phyloP scores from a whole-genome alignment of 352 stramenopile species.

The Thraustochytrium striatum region DNA sequence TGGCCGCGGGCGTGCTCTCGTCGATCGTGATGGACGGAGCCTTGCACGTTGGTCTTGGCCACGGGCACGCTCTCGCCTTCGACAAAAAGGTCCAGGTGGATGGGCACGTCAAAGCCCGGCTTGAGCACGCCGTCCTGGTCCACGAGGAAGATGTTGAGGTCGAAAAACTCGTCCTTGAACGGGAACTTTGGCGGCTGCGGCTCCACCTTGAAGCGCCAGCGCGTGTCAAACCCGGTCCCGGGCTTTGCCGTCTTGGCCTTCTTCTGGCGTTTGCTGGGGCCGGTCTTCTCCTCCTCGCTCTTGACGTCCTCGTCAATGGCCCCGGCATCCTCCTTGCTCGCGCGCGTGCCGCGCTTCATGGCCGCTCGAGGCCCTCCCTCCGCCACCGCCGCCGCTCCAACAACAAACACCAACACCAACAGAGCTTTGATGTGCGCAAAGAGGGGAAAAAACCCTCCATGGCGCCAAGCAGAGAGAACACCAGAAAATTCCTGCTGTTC shows the following conservation, averaged over 20 bases:
- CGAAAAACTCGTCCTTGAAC: slow-evolving; percentile 74
- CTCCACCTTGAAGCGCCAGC: slow-evolving; percentile 69
- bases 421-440: too few species aligned
- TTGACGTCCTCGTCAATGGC: too few species aligned
- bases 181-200: slow-evolving; percentile 73
- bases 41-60: slow-evolving; percentile 66
- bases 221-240: slow-evolving; percentile 35
- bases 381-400: too few species aligned
- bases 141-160: slow-evolving; percentile 78
- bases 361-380: too few species aligned
- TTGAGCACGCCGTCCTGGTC: slow-evolving; percentile 71
- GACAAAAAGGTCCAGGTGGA: slow-evolving; percentile 73
- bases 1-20: slow-evolving; percentile 67
- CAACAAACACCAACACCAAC: too few species aligned
- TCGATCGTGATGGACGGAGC: slow-evolving; percentile 60
- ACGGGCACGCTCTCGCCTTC: slow-evolving; percentile 74
- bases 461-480: too few species aligned
- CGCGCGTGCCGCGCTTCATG: too few species aligned
- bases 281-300: neutral
- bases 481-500: too few species aligned
- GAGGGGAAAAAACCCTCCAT: too few species aligned
- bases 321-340: too few species aligned
- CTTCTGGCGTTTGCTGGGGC: slow-evolving; percentile 10
- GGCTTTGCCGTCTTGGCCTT: slow-evolving; percentile 30
- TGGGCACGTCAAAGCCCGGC: slow-evolving; percentile 66